phyloP scores from a whole-genome alignment of 2,329 filamentous ascomycete species.

The Emmonsiellopsis sp. region DNA sequence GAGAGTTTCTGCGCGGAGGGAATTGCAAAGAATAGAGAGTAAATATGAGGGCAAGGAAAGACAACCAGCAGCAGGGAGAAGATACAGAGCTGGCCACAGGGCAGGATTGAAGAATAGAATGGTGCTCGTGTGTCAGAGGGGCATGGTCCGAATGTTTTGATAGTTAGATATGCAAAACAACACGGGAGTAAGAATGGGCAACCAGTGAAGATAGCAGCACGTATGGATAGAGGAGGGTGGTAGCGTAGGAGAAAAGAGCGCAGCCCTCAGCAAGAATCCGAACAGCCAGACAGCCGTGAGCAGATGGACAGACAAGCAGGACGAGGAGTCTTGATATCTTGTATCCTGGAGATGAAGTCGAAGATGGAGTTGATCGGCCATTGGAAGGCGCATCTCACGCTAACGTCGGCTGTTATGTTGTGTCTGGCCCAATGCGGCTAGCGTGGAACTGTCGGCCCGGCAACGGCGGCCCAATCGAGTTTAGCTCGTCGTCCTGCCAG shows the following conservation, averaged over 20 bases:
- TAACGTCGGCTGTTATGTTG: constrained; percentile 31
- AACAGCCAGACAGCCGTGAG: constrained; percentile 5
- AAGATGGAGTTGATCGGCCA: neutral
- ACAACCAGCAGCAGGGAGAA: neutral
- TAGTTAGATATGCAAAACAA: neutral
- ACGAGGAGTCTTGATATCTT: neutral
- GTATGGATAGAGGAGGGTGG: constrained; percentile 4
- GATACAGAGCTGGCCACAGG: neutral
- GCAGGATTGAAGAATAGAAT: neutral
- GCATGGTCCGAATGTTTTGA: neutral
- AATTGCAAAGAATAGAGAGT: neutral
- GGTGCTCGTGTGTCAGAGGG: neutral
- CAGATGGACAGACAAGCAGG: constrained; percentile 7
- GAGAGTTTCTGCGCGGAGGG: neutral
- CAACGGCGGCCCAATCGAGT: constrained; percentile 18
- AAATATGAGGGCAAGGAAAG: neutral
- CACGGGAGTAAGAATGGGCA: constrained; percentile 4
- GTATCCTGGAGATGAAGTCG: neutral
- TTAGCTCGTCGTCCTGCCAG: constrained; percentile 18
- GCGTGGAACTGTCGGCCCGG: constrained; percentile 28
- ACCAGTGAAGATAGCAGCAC: neutral
- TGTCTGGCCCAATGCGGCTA: constrained; percentile 25
- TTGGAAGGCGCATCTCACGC: constrained; percentile 11
- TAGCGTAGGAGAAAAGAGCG: neutral
- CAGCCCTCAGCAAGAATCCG: constrained; percentile 9